Percentiles rank a stretch among this genome's conserved stretches.
phyloP scores from a whole-genome alignment of 148 eudicot species.

The Polygonum maritimum region DNA sequence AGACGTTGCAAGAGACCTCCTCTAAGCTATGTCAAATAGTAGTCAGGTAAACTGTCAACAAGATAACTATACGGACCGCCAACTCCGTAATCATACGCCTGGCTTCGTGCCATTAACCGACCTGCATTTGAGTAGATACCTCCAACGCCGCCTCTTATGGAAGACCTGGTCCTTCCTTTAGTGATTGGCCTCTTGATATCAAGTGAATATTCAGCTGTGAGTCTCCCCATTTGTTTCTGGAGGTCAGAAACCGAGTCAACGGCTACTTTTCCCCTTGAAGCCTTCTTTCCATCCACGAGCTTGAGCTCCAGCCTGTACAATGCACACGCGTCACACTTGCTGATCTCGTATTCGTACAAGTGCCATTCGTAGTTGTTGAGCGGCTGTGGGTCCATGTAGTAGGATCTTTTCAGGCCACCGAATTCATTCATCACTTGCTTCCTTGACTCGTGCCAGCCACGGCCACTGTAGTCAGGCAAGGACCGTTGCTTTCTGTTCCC shows the following conservation, averaged over 20 bases:
- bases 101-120: constrained; percentile 10
- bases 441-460: constrained; percentile 98
- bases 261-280: constrained; percentile 42
- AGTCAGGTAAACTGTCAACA: constrained; percentile 5
- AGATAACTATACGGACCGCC: neutral
- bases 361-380: constrained; percentile 87
- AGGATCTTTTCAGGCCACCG: constrained; percentile 81
- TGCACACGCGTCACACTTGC: constrained; percentile 70
- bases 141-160: neutral
- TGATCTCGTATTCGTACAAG: constrained; percentile 82
- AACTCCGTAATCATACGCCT: constrained; percentile 6
- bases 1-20: neutral
- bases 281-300: constrained; percentile 74
- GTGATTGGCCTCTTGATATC: constrained; percentile 6
- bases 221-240: constrained; percentile 12
- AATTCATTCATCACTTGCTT: constrained; percentile 90
- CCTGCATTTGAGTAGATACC: neutral
- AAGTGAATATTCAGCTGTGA: constrained; percentile 5
- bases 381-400: constrained; percentile 98
- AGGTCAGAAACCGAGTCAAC: constrained; percentile 8
- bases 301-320: constrained; percentile 83
- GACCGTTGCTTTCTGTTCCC: constrained; percentile 94
- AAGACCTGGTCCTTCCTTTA: neutral
- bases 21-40: constrained; percentile 7
- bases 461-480: constrained; percentile 84